A percentile compares a stretch with the other conserved stretches of the same genome.
Evolutionary conservation across 2,329 filamentous ascomycete genomes (phyloP).

Genomic region (Zymoseptoria crescenta): DNA sequence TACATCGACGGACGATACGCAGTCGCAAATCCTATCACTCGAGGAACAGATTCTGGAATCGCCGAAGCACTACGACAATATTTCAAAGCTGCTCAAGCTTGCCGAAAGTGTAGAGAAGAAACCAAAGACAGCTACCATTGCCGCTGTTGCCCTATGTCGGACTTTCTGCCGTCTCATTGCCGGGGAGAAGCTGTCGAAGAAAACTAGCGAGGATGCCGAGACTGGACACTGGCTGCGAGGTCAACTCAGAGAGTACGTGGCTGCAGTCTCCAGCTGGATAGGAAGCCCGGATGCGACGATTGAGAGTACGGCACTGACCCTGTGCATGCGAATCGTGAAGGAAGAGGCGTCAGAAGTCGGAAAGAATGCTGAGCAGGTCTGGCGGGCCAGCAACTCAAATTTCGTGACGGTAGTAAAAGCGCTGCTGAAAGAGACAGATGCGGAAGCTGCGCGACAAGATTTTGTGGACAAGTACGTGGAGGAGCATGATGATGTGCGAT

Average conservation of each 20-base stretch:
- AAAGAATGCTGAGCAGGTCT: conserved; percentile 50
- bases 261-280: conserved; percentile 51
- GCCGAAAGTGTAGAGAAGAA: conserved; percentile 48
- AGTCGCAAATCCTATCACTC: conserved; percentile 62
- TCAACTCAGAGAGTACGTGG: conserved; percentile 58
- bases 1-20: conserved; percentile 30
- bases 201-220: conserved; percentile 58
- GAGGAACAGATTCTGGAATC: conserved; percentile 79
- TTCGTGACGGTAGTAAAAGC: conserved; percentile 57
- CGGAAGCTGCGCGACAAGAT: conserved; percentile 56
- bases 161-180: conserved; percentile 77
- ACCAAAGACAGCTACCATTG: conserved; percentile 43
- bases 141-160: conserved; percentile 74
- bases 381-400: conserved; percentile 52
- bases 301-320: conserved; percentile 61
- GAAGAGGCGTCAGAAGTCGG: conserved; percentile 57
- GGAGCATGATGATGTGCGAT: conserved; percentile 76
- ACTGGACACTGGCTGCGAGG: conserved; percentile 73
- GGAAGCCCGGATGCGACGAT: conserved; percentile 52
- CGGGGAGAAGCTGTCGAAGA: conserved; percentile 60
- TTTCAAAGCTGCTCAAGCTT: conserved; percentile 58
- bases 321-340: conserved; percentile 79
- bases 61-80: conserved; percentile 86
- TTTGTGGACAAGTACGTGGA: conserved; percentile 73
- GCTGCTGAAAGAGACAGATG: conserved; percentile 51